Conservation (phyloP, 2,329 filamentous ascomycete genomes). For the Dryadomyces sulphureus region DNA sequence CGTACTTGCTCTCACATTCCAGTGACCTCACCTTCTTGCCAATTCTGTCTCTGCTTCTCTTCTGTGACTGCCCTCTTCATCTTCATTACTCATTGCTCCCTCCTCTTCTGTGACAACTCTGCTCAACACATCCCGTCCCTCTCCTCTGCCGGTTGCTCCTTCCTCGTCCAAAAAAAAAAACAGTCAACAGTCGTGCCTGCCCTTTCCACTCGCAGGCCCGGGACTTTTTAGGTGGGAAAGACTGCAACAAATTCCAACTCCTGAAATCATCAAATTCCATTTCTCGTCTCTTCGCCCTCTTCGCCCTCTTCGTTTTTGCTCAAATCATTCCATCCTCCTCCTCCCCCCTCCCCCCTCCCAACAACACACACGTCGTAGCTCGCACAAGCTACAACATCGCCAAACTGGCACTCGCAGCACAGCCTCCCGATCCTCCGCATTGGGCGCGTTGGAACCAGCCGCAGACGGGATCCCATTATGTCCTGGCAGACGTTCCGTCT, state of each 20-base stretch:
- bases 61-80: background rate
- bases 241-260: too few relatives aligned
- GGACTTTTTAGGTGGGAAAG: too few relatives aligned
- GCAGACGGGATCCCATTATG: conserved; percentile 24
- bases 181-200: too few relatives aligned
- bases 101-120: background rate
- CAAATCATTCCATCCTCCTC: background rate
- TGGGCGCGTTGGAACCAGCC: conserved; percentile 44
- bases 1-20: background rate
- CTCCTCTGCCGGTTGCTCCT: background rate
- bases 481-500: conserved; percentile 28
- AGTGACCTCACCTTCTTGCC: background rate
- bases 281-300: too few relatives aligned
- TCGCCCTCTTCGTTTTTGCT: background rate
- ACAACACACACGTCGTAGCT: conserved; percentile 7
- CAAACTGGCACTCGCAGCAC: conserved; percentile 33
- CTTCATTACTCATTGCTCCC: background rate
- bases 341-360: conserved; percentile 1
- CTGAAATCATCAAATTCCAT: too few relatives aligned
- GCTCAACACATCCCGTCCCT: too few relatives aligned
- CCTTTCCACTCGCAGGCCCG: background rate
- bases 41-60: background rate
- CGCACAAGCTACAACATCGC: conserved; percentile 12
- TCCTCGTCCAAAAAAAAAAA: background rate
- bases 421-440: conserved; percentile 26